Conservation (phyloP, 164 flowering plant species). For the Vitis labrusca region DNA sequence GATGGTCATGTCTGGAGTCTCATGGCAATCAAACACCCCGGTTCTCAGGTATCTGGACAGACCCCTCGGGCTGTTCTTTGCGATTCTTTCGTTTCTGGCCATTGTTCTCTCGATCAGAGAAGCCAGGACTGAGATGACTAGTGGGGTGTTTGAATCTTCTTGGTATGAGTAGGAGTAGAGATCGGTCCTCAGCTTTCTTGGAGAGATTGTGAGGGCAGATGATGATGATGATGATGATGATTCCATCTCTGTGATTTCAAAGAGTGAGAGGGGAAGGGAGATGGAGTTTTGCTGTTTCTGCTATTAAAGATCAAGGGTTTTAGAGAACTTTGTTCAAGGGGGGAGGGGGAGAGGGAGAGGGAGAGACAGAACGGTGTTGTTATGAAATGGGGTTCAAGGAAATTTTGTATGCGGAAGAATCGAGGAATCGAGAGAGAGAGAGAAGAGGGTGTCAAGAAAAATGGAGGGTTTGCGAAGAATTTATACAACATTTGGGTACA, state of each 20-base stretch:
- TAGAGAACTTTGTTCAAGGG: too few species aligned
- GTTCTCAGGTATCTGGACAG: constrained; percentile 22
- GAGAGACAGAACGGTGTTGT: too few species aligned
- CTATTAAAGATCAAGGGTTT: too few species aligned
- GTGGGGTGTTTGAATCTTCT: constrained; percentile 53
- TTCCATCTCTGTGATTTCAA: background rate
- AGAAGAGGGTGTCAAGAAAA: background rate
- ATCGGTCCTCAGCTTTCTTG: constrained; percentile 73
- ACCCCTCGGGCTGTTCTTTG: constrained; percentile 32
- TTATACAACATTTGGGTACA: constrained; percentile 1
- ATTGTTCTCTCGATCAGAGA: constrained; percentile 82
- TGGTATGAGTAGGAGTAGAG: constrained; percentile 59
- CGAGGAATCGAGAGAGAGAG: background rate
- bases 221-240: constrained; percentile 1
- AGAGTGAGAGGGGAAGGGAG: background rate
- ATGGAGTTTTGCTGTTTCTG: background rate
- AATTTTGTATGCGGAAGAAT: too few species aligned
- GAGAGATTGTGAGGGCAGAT: constrained; percentile 50
- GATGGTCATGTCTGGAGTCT: constrained; percentile 67
- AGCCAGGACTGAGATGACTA: constrained; percentile 82
- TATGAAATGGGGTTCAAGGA: background rate
- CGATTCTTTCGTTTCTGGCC: constrained; percentile 60
- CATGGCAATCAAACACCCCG: constrained; percentile 51
- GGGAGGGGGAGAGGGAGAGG: too few species aligned
- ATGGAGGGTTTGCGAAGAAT: background rate